Conservation (phyloP, 768 basidiomycete species). For the Saitozyma podzolica region DNA sequence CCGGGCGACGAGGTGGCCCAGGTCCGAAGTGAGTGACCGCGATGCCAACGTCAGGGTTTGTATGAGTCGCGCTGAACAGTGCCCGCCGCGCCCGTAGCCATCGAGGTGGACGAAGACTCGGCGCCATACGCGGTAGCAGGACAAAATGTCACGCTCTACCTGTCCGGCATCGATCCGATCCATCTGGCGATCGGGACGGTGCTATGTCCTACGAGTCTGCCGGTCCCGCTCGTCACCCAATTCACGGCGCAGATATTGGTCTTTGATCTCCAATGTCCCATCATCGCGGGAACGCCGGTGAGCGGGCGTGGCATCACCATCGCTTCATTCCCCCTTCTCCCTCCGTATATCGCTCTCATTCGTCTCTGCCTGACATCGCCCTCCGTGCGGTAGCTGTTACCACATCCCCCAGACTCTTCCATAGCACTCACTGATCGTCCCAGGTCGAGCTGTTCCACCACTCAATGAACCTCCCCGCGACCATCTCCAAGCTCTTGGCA, state of each 20-base stretch:
- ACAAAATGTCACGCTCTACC: slow-evolving; percentile 78
- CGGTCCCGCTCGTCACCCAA: slow-evolving; percentile 70
- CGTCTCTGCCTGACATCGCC: not conserved
- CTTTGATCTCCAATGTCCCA: slow-evolving; percentile 87
- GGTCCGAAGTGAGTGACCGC: slow-evolving; percentile 59
- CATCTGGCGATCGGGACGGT: slow-evolving; percentile 86
- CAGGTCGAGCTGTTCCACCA: slow-evolving; percentile 95
- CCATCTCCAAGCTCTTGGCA: slow-evolving; percentile 74
- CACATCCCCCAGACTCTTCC: not conserved
- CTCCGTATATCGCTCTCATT: not conserved
- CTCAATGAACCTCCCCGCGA: slow-evolving; percentile 86
- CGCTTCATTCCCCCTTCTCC: slow-evolving; percentile 2
- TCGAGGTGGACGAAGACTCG: slow-evolving; percentile 75
- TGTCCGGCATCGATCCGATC: slow-evolving; percentile 80
- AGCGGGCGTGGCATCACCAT: slow-evolving; percentile 18
- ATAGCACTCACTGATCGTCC: not conserved
- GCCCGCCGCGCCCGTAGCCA: slow-evolving; percentile 58
- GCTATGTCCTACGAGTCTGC: slow-evolving; percentile 70
- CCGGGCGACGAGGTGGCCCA: slow-evolving; percentile 88
- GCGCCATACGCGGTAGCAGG: slow-evolving; percentile 89
- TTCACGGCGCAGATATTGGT: slow-evolving; percentile 89
- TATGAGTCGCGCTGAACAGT: not conserved
- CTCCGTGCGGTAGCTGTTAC: not conserved
- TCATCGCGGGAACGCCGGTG: slow-evolving; percentile 83
- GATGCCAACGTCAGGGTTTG: not conserved